Evolutionary conservation across 163 green algal species (phyloP), one percentile per base, ranked within the genome.

Genomic region (Trebouxiophyceae sp.): DNA sequence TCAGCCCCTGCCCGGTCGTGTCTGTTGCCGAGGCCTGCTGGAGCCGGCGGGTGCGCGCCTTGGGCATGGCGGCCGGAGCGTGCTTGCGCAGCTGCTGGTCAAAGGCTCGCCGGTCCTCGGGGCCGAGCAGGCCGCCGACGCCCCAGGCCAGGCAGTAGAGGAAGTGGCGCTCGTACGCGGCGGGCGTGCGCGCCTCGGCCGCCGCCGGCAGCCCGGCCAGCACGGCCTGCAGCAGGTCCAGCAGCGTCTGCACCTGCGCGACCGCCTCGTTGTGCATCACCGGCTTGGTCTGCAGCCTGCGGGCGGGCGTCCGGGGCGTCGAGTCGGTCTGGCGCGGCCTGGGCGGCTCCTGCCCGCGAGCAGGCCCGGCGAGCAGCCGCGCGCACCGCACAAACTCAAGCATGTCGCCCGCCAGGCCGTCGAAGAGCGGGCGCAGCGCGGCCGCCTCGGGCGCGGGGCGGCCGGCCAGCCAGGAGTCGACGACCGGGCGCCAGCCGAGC

Each of bases 401-500:
- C 77, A 93, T 66, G 4, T 63, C 72, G 16, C 81, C 68, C 23
- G 93, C 75, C 63, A 94, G 93, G 71, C 87, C 87, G 54, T 89
- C 78, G 70, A 96, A 94, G 54, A 84, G 70, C 47, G 81, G 78
- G 39, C 69, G 60, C 62, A 96, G 73, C 5, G 80, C 63, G 1
- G 66, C 68, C 1, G 66, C 66, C 81, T 93, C 86, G 0, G 59
- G 28, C 16, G 80, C 30, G 26, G 80, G 74, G 19, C 87, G 81
- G 27, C 57, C 68, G 60, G 84, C 67, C 59, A 96, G 79, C 91
- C 89, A 97, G 1, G 81, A 91, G 61, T 84, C 79, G 28, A 91
- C 82, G 16, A 93, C 68, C 2, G 91, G 92, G 68, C 84, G 65
- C 90, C 91, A 97, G 28, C 90, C 90, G 28, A 97, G 85, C 81